A percentile compares a stretch with the other conserved stretches of the same genome.
phyloP scores from a whole-genome alignment of 352 stramenopile genomes.

The Globisporangium middletonii region DNA sequence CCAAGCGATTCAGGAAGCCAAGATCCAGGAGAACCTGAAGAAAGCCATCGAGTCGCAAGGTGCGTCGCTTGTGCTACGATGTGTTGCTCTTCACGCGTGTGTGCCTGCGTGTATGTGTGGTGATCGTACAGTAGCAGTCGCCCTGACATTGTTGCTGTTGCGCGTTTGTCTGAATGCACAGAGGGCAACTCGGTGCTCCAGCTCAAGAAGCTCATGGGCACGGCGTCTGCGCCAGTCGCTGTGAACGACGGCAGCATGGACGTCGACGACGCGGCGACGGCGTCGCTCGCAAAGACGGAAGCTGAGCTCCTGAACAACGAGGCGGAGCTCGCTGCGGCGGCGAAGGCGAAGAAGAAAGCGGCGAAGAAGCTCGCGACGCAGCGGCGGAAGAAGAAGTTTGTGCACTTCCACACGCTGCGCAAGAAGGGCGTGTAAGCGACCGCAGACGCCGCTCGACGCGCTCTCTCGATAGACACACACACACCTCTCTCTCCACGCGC shows the following conservation, averaged over 20 bases:
- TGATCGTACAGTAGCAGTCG: no score
- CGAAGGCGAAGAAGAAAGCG: conserved; percentile 51
- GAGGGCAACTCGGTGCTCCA: conserved; percentile 49
- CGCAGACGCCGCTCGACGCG: neutral
- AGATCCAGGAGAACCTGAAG: conserved; percentile 85
- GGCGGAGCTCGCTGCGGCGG: conserved; percentile 26
- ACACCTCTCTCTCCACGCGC: no score
- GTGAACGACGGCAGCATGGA: conserved; percentile 28
- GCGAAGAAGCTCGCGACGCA: conserved; percentile 38
- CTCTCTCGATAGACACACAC: conserved; percentile 13
- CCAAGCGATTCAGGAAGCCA: conserved; percentile 58
- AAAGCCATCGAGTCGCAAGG: conserved; percentile 66
- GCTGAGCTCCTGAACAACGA: conserved; percentile 44
- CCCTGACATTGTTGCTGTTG: neutral
- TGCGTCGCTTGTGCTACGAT: conserved; percentile 10
- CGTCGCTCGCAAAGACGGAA: conserved; percentile 33
- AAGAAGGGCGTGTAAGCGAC: conserved; percentile 84
- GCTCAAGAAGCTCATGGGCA: conserved; percentile 73
- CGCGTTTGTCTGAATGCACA: conserved; percentile 4
- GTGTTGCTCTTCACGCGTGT: neutral
- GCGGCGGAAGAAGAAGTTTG: conserved; percentile 72
- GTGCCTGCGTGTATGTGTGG: neutral
- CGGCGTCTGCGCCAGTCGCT: conserved; percentile 35
- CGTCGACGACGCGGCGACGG: conserved; percentile 25
- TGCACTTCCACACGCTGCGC: conserved; percentile 82